A percentile compares a stretch with the other conserved stretches of the same genome.
Evolutionary conservation across 1,284 basidiomycete genomes (phyloP).

Genomic region (Moesziomyces sp.): DNA sequence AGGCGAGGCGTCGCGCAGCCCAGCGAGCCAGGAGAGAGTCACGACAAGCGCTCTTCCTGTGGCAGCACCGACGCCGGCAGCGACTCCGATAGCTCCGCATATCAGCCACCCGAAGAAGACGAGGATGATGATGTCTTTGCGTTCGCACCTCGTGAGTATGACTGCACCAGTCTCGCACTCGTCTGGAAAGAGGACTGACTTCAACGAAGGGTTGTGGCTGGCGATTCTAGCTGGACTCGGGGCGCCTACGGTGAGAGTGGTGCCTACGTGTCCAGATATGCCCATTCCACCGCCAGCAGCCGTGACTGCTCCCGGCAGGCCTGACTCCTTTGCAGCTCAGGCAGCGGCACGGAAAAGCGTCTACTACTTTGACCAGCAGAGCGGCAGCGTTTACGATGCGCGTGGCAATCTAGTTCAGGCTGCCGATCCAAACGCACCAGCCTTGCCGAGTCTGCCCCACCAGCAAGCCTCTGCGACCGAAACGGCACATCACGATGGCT

Average conservation of each 20-base stretch:
- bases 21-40: not conserved
- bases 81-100: not conserved
- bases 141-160: conserved; percentile 32
- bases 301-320: not conserved
- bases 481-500: not conserved
- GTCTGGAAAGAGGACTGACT: not conserved
- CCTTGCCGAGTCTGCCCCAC: not conserved
- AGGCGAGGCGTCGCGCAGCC: not conserved
- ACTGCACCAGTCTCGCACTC: not conserved
- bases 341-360: conserved; percentile 4
- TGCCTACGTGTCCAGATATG: conserved; percentile 6
- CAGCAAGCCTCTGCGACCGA: not conserved
- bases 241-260: conserved; percentile 9
- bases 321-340: not conserved
- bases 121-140: conserved; percentile 44
- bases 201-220: not conserved
- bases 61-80: conserved; percentile 1
- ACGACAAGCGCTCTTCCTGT: conserved; percentile 1
- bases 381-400: conserved; percentile 26
- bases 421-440: not conserved
- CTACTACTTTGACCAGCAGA: conserved; percentile 39
- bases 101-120: conserved; percentile 18
- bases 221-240: conserved; percentile 9
- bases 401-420: conserved; percentile 18
- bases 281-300: conserved; percentile 6